These are phyloP conservation scores for Leptodontidium sp. DNA, from an alignment of 2,329 filamentous ascomycete genomes.

Conservation along the genomic window DNA sequence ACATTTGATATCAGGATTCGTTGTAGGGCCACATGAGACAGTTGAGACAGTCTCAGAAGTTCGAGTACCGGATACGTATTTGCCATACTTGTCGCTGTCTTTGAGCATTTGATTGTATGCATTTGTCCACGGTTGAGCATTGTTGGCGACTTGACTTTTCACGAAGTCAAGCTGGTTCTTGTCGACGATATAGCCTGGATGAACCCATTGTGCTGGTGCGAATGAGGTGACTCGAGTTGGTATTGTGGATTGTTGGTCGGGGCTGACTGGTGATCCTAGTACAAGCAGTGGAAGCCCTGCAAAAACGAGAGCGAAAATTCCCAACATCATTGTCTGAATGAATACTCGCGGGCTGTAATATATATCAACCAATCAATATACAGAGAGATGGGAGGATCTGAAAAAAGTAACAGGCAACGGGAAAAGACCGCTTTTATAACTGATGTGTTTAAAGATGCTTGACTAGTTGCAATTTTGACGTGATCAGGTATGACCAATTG, in stretches of 20 bases:
- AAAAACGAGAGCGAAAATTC: neutral
- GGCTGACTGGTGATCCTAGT: neutral
- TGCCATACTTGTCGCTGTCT: slow-evolving; percentile 31
- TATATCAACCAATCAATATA: neutral
- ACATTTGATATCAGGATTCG: slow-evolving; percentile 43
- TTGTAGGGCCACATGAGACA: slow-evolving; percentile 44
- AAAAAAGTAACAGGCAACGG: neutral
- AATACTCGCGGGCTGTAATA: neutral
- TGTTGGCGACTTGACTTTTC: slow-evolving; percentile 18
- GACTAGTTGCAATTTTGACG: neutral
- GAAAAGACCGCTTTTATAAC: neutral
- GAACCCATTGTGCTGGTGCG: slow-evolving; percentile 21
- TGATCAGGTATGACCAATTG: neutral
- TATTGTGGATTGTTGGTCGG: slow-evolving; percentile 6
- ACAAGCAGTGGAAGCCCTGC: slow-evolving; percentile 5
- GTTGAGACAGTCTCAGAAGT: slow-evolving; percentile 30
- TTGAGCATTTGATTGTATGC: slow-evolving; percentile 35
- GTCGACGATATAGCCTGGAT: slow-evolving; percentile 24
- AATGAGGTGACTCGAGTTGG: slow-evolving; percentile 17
- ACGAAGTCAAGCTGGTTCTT: slow-evolving; percentile 25
- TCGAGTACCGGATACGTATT: slow-evolving; percentile 28
- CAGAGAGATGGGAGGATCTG: neutral
- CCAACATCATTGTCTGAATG: neutral
- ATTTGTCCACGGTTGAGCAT: slow-evolving; percentile 30
- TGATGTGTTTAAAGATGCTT: neutral